Evolutionary conservation across 257 asterid species (phyloP), one percentile per base, ranked within the genome.

Genomic region (Scutellaria barbata): DNA sequence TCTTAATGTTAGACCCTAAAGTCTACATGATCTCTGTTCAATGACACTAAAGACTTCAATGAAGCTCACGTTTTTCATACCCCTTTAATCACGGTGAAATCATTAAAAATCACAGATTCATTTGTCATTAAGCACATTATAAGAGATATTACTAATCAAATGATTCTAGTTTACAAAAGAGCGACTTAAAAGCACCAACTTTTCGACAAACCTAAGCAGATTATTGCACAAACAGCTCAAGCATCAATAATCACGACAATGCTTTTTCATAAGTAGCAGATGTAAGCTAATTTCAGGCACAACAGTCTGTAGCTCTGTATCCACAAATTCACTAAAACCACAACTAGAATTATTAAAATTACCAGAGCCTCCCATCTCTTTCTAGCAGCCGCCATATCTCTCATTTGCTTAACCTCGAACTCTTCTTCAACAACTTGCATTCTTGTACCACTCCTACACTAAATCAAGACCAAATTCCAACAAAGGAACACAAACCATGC

Each of bases 341-440:
- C 48, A 47, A 40, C 17, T 7, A 6, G 16, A 63, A 56, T 2
- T 16, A 41, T 10, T 6, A 11, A 20, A 43, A 51, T 56, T 88
- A 94, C 98, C 94, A 94, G 77, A 81, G 95, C 79, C 46, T 94
- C 99, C 99, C 99, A 94, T 94, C 99, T 86, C 88, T 82, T 89
- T 73, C 83, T 87, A 55, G 99, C 96, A 58, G 99, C 98, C 76
- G 99, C 96, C 97, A 94, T 86, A 71, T 94, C 99, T 74, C 77
- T 91, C 86, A 86, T 76, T 82, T 94, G 99, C 90, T 91, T 89
- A 83, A 91, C 85, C 81, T 91, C 99, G 71, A 74, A 89, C 79
- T 91, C 96, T 77, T 94, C 96, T 57, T 86, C 91, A 71, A 84
- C 92, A 12, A 83, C 92, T 81, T 90, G 95, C 92, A 89, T 79